Conservation (phyloP, 2,329 filamentous ascomycete species). For the Periconia macrospinosa region DNA sequence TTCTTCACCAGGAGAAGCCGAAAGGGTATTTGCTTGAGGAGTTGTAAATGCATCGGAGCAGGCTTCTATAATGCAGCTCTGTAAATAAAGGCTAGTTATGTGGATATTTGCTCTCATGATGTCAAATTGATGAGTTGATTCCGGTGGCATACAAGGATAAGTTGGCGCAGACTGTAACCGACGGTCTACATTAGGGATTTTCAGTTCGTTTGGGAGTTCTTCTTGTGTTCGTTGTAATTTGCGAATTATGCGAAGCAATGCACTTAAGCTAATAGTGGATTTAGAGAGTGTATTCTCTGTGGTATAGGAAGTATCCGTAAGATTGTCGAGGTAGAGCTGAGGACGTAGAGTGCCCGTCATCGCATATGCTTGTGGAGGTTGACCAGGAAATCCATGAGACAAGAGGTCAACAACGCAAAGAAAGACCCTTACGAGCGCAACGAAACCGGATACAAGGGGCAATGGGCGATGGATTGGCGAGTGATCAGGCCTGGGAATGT, state of each 20-base stretch:
- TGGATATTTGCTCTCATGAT: constrained; percentile 19
- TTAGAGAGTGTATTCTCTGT: background rate
- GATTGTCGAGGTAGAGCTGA: constrained; percentile 4
- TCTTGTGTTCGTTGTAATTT: constrained; percentile 12
- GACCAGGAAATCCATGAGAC: constrained; percentile 15
- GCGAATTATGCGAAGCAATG: constrained; percentile 14
- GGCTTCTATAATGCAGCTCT: constrained; percentile 16
- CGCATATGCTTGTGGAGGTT: constrained; percentile 14
- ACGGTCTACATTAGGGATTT: constrained; percentile 11
- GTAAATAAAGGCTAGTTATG: constrained; percentile 19
- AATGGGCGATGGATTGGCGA: background rate
- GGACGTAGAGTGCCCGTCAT: constrained; percentile 12
- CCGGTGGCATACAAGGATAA: background rate
- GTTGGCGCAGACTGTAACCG: constrained; percentile 2
- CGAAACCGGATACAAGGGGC: constrained; percentile 16
- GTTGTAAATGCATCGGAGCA: constrained; percentile 14
- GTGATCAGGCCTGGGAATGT: background rate
- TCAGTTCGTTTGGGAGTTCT: constrained; percentile 12
- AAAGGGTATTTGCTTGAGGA: background rate
- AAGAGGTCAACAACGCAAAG: constrained; percentile 17
- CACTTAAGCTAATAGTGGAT: constrained; percentile 11
- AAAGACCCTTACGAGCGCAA: constrained; percentile 15
- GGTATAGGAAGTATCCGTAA: background rate
- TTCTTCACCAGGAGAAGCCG: constrained; percentile 7
- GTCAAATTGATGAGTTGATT: constrained; percentile 12